Evolutionary conservation across 495 filamentous ascomycete species (phyloP), one percentile per base, ranked within the genome.

Genomic region (Aspergillus sparsus): DNA sequence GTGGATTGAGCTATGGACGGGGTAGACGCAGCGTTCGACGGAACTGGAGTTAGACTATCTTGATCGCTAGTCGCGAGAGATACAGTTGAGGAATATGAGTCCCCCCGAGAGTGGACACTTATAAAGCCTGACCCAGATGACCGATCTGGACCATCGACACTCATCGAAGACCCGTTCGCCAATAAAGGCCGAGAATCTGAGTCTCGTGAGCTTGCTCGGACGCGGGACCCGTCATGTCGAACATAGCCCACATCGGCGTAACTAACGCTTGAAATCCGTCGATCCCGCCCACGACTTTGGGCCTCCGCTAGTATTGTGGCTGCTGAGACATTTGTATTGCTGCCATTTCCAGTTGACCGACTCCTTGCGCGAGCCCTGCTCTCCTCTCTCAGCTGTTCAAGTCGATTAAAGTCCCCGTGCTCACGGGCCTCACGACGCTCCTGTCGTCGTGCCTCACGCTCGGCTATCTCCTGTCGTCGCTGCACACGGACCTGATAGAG

Each of bases 161-260:
- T 78, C 62, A 90, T 87, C 60, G 80, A 82, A 4, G 86, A 86
- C 8, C 89, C 85, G 59, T 89, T 85, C 18, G 84, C 85, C 5
- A 96, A 78, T 3, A 96, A 79, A 3, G 91, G 91, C 12, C 85
- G 75, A 12, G 84, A 76, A 66, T 96, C 90, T 39, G 88, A 90
- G 60, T 93, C 91, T 21, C 80, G 79, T 49, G 90, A 93, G 63
- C 87, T 88, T 15, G 90, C 90, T 42, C 94, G 86, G 55, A 98
- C 72, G 12, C 94, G 83, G 0, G 90, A 90, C 16, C 94, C 94
- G 67, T 98, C 94, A 62, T 93, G 92, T 49, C 92, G 81, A 8
- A 90, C 92, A 50, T 95, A 83, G 34, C 94, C 94, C 10, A 98
- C 71, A 9, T 91, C 88, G 6, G 86, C 91, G 67, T 98, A 98